Conservation (phyloP, 208 protist species). For the Trypanosoma mega region DNA sequence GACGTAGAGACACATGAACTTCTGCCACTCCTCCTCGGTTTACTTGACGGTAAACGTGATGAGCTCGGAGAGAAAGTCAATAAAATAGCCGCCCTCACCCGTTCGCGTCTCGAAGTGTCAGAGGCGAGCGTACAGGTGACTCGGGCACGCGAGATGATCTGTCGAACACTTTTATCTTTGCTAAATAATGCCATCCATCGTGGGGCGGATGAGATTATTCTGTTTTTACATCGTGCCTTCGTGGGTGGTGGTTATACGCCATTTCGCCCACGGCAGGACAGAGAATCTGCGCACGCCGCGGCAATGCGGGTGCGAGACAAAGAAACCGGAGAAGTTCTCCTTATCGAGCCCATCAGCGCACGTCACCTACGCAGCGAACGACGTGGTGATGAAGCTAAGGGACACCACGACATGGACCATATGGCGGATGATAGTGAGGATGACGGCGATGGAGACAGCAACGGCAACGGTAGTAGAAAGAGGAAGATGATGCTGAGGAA, state of each 20-base stretch:
- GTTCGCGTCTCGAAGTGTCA: conserved; percentile 36
- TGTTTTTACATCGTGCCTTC: conserved; percentile 49
- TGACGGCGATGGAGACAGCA: too few species aligned
- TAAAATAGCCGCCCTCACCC: conserved; percentile 9
- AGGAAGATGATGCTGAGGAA: neutral
- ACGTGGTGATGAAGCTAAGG: neutral
- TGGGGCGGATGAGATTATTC: conserved; percentile 60
- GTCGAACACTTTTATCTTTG: conserved; percentile 37
- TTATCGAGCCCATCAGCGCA: neutral
- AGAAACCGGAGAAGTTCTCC: neutral
- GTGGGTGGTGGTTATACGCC: conserved; percentile 11
- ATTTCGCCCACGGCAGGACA: too few species aligned
- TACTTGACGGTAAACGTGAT: conserved; percentile 59
- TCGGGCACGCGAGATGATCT: conserved; percentile 65
- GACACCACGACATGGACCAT: conserved; percentile 21
- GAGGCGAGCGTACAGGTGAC: conserved; percentile 54
- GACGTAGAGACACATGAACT: conserved; percentile 41
- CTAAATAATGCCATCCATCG: conserved; percentile 43
- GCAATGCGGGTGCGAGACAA: neutral
- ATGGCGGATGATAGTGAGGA: too few species aligned
- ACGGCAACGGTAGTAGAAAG: neutral
- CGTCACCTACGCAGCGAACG: neutral
- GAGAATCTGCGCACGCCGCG: neutral
- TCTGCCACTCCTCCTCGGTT: conserved; percentile 47
- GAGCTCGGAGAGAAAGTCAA: conserved; percentile 24